These are phyloP conservation scores for Rosellinia necatrix DNA, from an alignment of 2,329 filamentous ascomycete species.

Conservation along the genomic window DNA sequence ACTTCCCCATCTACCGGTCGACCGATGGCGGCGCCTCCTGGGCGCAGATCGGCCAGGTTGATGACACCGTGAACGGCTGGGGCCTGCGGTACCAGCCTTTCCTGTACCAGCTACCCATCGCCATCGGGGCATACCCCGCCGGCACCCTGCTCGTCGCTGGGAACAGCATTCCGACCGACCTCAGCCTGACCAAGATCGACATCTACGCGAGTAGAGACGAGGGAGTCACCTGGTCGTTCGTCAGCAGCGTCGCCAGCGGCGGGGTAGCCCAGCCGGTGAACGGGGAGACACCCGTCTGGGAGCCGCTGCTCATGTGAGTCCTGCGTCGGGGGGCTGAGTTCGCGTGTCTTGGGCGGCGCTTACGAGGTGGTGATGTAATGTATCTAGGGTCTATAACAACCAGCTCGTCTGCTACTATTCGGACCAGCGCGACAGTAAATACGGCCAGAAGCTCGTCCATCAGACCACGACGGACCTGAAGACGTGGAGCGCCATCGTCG, in stretches of 20 bases:
- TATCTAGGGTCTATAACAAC: conserved; percentile 60
- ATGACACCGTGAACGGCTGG: conserved; percentile 66
- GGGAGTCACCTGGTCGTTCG: conserved; percentile 67
- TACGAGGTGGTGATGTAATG: not conserved
- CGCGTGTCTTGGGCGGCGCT: not conserved
- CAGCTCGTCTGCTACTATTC: conserved; percentile 70
- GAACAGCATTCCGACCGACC: conserved; percentile 61
- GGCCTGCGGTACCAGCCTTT: conserved; percentile 71
- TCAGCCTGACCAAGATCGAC: conserved; percentile 68
- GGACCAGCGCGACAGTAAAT: conserved; percentile 64
- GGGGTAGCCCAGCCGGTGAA: conserved; percentile 64
- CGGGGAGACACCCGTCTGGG: conserved; percentile 66
- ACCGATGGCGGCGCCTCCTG: conserved; percentile 61
- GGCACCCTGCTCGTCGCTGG: conserved; percentile 67
- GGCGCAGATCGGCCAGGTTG: conserved; percentile 64
- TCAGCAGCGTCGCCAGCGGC: conserved; percentile 66
- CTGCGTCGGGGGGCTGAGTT: no score
- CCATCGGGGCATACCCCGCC: conserved; percentile 59
- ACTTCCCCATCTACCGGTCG: conserved; percentile 58
- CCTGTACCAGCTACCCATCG: conserved; percentile 63
- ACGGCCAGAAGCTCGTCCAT: conserved; percentile 71
- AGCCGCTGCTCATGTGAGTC: conserved; percentile 64
- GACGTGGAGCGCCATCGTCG: conserved; percentile 60
- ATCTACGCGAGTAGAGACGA: conserved; percentile 67
- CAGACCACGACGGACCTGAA: conserved; percentile 62